Evolutionary conservation across 305 asterid genomes (phyloP).

Genomic region (Rubia peregrina): DNA sequence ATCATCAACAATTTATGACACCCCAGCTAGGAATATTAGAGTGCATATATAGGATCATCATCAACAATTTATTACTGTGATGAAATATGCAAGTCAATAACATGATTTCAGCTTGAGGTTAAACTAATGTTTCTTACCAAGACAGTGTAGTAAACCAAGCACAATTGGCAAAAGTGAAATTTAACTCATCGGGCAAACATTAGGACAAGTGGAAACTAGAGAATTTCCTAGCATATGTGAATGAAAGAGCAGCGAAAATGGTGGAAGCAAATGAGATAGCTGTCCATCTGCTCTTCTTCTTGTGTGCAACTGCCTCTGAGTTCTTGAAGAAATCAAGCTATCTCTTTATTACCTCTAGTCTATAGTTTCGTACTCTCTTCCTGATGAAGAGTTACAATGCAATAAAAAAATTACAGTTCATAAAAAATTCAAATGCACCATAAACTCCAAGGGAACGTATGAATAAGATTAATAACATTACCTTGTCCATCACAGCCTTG

Average conservation of each 20-base stretch:
- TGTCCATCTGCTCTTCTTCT: slow-evolving; percentile 70
- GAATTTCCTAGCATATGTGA: slow-evolving; percentile 40
- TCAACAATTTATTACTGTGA: slow-evolving; percentile 1
- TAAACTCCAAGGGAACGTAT: slow-evolving; percentile 28
- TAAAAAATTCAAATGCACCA: background rate
- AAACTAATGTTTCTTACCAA: background rate
- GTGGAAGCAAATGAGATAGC: slow-evolving; percentile 59
- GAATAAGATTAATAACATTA: slow-evolving; percentile 89
- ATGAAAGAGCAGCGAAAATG: slow-evolving; percentile 50
- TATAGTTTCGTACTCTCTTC: slow-evolving; percentile 91
- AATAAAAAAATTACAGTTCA: slow-evolving; percentile 12
- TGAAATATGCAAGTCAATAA: slow-evolving; percentile 1
- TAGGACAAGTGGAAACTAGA: background rate
- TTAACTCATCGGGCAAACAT: background rate
- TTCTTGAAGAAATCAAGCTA: slow-evolving; percentile 41
- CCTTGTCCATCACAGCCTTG: slow-evolving; percentile 98
- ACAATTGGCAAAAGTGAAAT: background rate
- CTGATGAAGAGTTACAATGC: slow-evolving; percentile 34
- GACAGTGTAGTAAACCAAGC: slow-evolving; percentile 2
- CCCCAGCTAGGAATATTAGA: background rate
- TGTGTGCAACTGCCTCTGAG: slow-evolving; percentile 44
- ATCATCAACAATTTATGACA: too few relatives aligned
- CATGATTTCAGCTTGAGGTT: slow-evolving; percentile 1
- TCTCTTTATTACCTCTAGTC: slow-evolving; percentile 65
- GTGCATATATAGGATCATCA: background rate